Percentiles rank a stretch among this genome's conserved stretches.
phyloP scores from a whole-genome alignment of 2,329 filamentous ascomycete species.

The Lecanicillium sp. region DNA sequence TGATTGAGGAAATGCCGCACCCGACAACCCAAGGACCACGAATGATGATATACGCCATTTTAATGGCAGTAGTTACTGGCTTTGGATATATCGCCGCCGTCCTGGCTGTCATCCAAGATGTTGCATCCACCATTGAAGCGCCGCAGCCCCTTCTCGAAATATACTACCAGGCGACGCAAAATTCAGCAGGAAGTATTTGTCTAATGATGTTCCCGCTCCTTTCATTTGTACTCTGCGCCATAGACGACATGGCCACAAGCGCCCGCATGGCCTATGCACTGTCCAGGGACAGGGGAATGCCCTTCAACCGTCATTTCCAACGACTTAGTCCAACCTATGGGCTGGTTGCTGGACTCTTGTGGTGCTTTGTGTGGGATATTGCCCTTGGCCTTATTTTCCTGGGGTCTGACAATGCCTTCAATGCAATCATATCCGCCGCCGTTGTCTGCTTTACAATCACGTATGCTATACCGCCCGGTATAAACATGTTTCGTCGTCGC shows the following conservation, averaged over 20 bases:
- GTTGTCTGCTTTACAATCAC: not conserved
- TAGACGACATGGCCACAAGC: not conserved
- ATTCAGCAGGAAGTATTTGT: not conserved
- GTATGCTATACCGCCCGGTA: not conserved
- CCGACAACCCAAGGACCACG: conserved; percentile 45
- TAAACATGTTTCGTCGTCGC: not conserved
- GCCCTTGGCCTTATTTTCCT: not conserved
- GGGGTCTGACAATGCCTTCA: not conserved
- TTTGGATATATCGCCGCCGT: conserved; percentile 13
- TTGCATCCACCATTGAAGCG: not conserved
- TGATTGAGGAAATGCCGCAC: conserved; percentile 43
- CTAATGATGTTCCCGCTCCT: not conserved
- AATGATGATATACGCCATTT: conserved; percentile 53
- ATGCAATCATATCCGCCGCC: not conserved
- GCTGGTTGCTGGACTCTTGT: not conserved
- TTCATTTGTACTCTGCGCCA: not conserved
- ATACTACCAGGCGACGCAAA: not conserved
- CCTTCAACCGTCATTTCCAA: not conserved
- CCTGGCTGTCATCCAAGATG: not conserved
- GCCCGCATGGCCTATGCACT: not conserved
- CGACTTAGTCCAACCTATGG: not conserved
- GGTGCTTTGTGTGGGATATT: conserved; percentile 1
- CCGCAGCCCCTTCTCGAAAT: not conserved
- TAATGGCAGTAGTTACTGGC: conserved; percentile 50
- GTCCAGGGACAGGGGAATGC: not conserved